A percentile compares a stretch with the other conserved stretches of the same genome.
Conservation (phyloP, 2,329 filamentous ascomycete species). For the Didymella arachidicola region DNA sequence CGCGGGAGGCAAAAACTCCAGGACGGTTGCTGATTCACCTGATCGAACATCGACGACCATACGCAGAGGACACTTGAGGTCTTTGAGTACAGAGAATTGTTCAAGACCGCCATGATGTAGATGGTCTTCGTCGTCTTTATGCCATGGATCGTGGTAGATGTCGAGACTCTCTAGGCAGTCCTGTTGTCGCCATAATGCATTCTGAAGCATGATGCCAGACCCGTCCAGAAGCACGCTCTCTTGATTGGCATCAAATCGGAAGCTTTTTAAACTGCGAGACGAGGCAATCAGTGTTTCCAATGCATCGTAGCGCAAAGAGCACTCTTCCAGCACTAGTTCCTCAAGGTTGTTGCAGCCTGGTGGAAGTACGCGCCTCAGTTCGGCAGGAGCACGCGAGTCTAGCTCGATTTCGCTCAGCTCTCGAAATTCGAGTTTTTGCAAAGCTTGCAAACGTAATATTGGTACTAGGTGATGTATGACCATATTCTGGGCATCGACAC, state of each 20-base stretch:
- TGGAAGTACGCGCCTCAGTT: slow-evolving; percentile 28
- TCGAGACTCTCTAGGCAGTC: slow-evolving; percentile 22
- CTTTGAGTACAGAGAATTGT: slow-evolving; percentile 21
- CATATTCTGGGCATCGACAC: slow-evolving; percentile 22
- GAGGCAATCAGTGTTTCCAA: slow-evolving; percentile 30
- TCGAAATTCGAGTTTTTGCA: slow-evolving; percentile 28
- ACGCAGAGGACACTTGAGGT: slow-evolving; percentile 25
- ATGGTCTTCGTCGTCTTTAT: slow-evolving; percentile 2
- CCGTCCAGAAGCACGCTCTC: slow-evolving; percentile 9
- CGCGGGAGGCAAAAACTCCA: slow-evolving; percentile 24
- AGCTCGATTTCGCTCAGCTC: slow-evolving; percentile 17
- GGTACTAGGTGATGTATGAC: slow-evolving; percentile 28
- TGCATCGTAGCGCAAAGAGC: slow-evolving; percentile 20
- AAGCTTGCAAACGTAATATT: slow-evolving; percentile 33
- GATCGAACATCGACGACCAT: slow-evolving; percentile 18
- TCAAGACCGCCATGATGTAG: slow-evolving; percentile 19
- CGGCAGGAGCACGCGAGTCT: slow-evolving; percentile 9
- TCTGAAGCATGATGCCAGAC: slow-evolving; percentile 3
- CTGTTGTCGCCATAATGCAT: slow-evolving; percentile 24
- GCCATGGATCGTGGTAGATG: slow-evolving; percentile 11
- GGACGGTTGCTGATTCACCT: slow-evolving; percentile 13
- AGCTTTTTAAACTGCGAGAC: slow-evolving; percentile 23
- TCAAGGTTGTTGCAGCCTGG: slow-evolving; percentile 26
- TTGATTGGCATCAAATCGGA: slow-evolving; percentile 24
- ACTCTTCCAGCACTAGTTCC: slow-evolving; percentile 25